Base-by-base conservation (phyloP, 352 stramenopile genomes). In the Pythium sp. region DNA sequence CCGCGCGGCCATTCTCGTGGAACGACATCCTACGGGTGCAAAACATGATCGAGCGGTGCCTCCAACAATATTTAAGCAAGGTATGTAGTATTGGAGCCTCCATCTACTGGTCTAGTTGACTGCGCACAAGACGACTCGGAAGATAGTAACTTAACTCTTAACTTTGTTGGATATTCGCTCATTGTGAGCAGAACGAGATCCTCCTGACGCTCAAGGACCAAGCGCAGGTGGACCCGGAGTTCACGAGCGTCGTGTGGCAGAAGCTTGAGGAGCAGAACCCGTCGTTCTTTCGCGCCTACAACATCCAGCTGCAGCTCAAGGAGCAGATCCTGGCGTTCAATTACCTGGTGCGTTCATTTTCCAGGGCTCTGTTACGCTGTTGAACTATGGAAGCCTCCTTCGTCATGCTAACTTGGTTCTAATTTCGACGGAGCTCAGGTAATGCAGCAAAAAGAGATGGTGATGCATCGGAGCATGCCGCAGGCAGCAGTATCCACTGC, bases 321-420 rank as follows among this genome's bases (percentile, higher is more conserved):
- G 92, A 98, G 58, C 92, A 98, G 69, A 94, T 97, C 64, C 68
- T 93, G 18, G 82, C 89, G 9, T 98, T 97, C 72, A 98, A 98
- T 75, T 97, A 97, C 68, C 74, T 98, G 34, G 91, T 97, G 80
- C 53, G 68, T 32, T 4, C 30, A 32, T 32, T 32, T 3, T 5
- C 30, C 30, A 32, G 30, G 5, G 6, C 30, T 32, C 30, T 5
- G 5, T 32, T 3, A 32, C 30, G 3, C 30, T 32, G 30, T 32
- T 32, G 30, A 32, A 32, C 30, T 32, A 32, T 32, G 30, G 30
- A 32, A 32, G 30, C 6, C 30, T 32, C 3, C 30, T 32, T 32
- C 30, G 30, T 32, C 36, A 56, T 14, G 11, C 49, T 56, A 32
- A 55, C 12, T 2, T 24, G 30, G 15, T 41, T 22, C 5, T 41